Percentiles rank a stretch among this genome's conserved stretches.
Conservation (phyloP, 768 basidiomycete genomes). For the Amanita exitialis region DNA sequence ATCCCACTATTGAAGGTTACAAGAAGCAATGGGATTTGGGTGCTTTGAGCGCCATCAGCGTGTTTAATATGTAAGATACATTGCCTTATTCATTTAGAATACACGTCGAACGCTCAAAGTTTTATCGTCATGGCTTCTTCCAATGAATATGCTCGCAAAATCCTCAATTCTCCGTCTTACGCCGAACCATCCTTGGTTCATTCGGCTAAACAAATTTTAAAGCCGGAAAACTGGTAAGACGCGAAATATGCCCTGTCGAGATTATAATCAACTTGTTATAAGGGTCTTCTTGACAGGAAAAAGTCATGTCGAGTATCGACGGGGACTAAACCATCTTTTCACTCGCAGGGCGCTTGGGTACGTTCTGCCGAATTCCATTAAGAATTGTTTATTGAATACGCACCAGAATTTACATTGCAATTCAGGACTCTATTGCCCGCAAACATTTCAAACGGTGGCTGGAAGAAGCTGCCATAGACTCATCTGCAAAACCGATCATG, state of each 20-base stretch:
- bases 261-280: conserved; percentile 7
- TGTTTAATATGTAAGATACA: conserved; percentile 87
- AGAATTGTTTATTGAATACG: not conserved
- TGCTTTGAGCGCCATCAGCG: conserved; percentile 79
- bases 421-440: conserved; percentile 78
- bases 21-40: conserved; percentile 89
- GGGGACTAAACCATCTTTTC: conserved; percentile 83
- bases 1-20: conserved; percentile 88
- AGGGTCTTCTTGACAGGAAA: conserved; percentile 99
- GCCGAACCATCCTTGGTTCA: conserved; percentile 94
- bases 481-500: conserved; percentile 62
- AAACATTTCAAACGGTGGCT: conserved; percentile 73
- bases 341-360: conserved; percentile 90
- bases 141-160: conserved; percentile 89
- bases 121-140: conserved; percentile 98
- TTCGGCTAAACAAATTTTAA: conserved; percentile 80
- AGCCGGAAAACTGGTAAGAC: conserved; percentile 76
- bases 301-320: conserved; percentile 87
- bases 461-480: conserved; percentile 34
- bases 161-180: conserved; percentile 86
- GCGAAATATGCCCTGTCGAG: not conserved
- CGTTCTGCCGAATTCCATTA: conserved; percentile 14
- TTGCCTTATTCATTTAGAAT: not conserved
- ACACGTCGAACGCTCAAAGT: conserved; percentile 29
- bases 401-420: conserved; percentile 59